Evolutionary conservation across 1,284 basidiomycete species (phyloP).

Genomic region (Inonotus obliquus): DNA sequence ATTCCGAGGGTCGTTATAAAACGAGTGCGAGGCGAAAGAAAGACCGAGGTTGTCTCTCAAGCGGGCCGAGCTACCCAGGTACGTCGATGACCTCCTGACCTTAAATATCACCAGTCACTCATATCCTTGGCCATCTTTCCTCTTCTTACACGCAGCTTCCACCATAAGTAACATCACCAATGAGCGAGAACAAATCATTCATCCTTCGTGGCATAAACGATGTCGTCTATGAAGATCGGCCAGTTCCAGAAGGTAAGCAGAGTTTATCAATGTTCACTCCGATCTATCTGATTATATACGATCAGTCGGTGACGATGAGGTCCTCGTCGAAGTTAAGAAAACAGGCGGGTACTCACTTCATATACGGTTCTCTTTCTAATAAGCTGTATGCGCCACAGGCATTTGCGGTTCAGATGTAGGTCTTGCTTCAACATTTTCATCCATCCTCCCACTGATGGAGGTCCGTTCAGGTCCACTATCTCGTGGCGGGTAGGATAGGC

Average conservation of each 20-base stretch:
- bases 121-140: neutral
- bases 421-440: conserved; percentile 6
- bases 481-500: conserved; percentile 72
- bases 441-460: conserved; percentile 16
- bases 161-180: conserved; percentile 37
- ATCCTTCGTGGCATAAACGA: conserved; percentile 73
- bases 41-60: neutral
- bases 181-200: conserved; percentile 70
- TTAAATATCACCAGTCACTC: neutral
- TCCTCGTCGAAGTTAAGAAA: conserved; percentile 89
- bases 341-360: conserved; percentile 52
- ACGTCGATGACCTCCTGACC: neutral
- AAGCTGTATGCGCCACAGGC: conserved; percentile 38
- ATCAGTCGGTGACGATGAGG: conserved; percentile 70
- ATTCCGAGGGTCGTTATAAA: neutral
- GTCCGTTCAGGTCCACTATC: conserved; percentile 60
- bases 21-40: neutral
- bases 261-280: conserved; percentile 1
- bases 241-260: conserved; percentile 66
- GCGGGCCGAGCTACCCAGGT: neutral
- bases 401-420: conserved; percentile 87
- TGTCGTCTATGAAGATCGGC: conserved; percentile 70
- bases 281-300: conserved; percentile 1
- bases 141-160: neutral
- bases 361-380: conserved; percentile 9